Percentiles rank a stretch among this genome's conserved stretches.
These are phyloP conservation scores for Panicum miliaceum DNA, from an alignment of 176 grass and related monocot species.

Conservation along the genomic window DNA sequence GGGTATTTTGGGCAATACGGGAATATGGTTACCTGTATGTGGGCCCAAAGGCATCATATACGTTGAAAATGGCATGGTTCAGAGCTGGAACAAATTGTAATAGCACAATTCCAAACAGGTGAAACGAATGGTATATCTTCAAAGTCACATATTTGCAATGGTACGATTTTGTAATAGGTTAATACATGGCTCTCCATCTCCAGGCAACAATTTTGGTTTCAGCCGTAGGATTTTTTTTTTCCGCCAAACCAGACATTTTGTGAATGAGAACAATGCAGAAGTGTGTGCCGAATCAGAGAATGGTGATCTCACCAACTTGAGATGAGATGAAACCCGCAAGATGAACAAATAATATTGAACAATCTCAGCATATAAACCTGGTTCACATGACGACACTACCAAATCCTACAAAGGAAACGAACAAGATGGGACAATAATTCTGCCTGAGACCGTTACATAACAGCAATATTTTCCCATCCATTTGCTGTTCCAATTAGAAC, in stretches of 20 bases:
- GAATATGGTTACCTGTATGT: no score
- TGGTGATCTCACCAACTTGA: neutral
- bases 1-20: no score
- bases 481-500: neutral
- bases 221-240: neutral
- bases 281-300: neutral
- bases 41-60: no score
- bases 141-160: no score
- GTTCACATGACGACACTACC: neutral
- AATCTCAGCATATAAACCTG: neutral
- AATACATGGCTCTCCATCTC: no score
- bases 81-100: no score
- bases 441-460: neutral
- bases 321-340: neutral
- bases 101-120: no score
- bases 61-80: no score
- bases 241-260: neutral
- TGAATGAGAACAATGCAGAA: neutral
- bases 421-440: neutral
- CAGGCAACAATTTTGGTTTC: no score
- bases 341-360: neutral
- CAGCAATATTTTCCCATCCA: neutral
- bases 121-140: no score
- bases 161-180: no score
- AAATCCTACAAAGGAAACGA: neutral